Conservation (phyloP, 129 eudicot species). For the Apium graveolens region DNA sequence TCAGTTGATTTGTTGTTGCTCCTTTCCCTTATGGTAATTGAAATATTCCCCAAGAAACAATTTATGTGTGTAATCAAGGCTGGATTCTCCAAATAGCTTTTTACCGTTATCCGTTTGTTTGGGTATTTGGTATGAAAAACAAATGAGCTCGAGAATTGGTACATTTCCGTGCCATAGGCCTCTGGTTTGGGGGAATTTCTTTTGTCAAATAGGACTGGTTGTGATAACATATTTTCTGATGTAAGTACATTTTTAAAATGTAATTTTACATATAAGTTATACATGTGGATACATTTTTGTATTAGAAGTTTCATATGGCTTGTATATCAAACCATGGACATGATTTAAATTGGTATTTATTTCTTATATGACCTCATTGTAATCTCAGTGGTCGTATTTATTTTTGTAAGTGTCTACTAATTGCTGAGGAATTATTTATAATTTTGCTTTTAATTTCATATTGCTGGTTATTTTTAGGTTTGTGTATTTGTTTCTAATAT, state of each 20-base stretch:
- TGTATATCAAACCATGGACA: neutral
- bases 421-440: too few relatives aligned
- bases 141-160: slow-evolving; percentile 72
- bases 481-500: too few relatives aligned
- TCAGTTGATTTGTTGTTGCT: slow-evolving; percentile 9
- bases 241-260: neutral
- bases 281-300: neutral
- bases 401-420: too few relatives aligned
- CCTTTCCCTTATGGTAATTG: slow-evolving; percentile 21
- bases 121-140: slow-evolving; percentile 46
- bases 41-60: slow-evolving; percentile 25
- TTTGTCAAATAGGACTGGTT: slow-evolving; percentile 15
- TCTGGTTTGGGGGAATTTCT: slow-evolving; percentile 50
- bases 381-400: too few relatives aligned
- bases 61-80: slow-evolving; percentile 43
- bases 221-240: slow-evolving; percentile 3
- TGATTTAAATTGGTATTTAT: neutral
- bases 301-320: neutral
- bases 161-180: slow-evolving; percentile 58
- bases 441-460: too few relatives aligned
- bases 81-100: slow-evolving; percentile 66
- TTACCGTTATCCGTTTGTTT: slow-evolving; percentile 16
- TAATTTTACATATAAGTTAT: neutral
- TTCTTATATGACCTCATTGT: neutral
- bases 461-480: too few relatives aligned